A percentile compares a stretch with the other conserved stretches of the same genome.
Evolutionary conservation across 2,329 filamentous ascomycete species (phyloP).

Genomic region (Aureobasidium pullulans): DNA sequence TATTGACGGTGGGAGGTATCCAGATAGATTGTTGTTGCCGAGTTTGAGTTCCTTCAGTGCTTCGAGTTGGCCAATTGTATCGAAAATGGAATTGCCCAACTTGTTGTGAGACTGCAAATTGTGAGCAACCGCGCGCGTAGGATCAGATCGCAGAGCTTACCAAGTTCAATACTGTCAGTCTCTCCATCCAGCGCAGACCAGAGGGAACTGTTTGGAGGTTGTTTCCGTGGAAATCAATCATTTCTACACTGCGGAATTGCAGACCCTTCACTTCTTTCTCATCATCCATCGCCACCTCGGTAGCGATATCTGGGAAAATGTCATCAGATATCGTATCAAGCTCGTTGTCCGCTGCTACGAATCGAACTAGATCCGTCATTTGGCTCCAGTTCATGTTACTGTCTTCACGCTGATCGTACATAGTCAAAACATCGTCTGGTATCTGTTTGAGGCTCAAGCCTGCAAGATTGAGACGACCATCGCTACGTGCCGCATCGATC

Average conservation of each 20-base stretch:
- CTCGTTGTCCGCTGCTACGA: slow-evolving; percentile 87
- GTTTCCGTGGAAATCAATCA: slow-evolving; percentile 82
- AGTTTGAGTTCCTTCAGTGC: slow-evolving; percentile 74
- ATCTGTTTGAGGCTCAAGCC: slow-evolving; percentile 73
- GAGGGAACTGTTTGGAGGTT: slow-evolving; percentile 62
- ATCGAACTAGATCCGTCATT: slow-evolving; percentile 74
- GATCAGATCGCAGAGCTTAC: slow-evolving; percentile 10
- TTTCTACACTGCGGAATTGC: slow-evolving; percentile 76
- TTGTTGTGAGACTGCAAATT: slow-evolving; percentile 66
- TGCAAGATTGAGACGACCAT: slow-evolving; percentile 81
- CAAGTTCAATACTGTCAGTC: slow-evolving; percentile 75
- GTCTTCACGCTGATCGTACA: slow-evolving; percentile 70
- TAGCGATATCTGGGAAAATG: slow-evolving; percentile 66
- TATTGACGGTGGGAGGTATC: slow-evolving; percentile 58
- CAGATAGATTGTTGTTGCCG: slow-evolving; percentile 67
- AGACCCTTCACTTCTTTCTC: slow-evolving; percentile 57
- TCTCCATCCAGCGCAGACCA: slow-evolving; percentile 64
- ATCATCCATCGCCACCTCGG: slow-evolving; percentile 52
- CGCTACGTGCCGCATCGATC: slow-evolving; percentile 63
- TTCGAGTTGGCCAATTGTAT: slow-evolving; percentile 65
- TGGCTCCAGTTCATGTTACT: slow-evolving; percentile 76
- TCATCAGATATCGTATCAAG: slow-evolving; percentile 64
- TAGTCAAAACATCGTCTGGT: slow-evolving; percentile 73
- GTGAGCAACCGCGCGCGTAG: neutral
- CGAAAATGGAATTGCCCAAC: slow-evolving; percentile 63